Percentiles rank a stretch among this genome's conserved stretches.
Evolutionary conservation across 345 rosid genomes (phyloP).

Genomic region (Luvunga scandens): DNA sequence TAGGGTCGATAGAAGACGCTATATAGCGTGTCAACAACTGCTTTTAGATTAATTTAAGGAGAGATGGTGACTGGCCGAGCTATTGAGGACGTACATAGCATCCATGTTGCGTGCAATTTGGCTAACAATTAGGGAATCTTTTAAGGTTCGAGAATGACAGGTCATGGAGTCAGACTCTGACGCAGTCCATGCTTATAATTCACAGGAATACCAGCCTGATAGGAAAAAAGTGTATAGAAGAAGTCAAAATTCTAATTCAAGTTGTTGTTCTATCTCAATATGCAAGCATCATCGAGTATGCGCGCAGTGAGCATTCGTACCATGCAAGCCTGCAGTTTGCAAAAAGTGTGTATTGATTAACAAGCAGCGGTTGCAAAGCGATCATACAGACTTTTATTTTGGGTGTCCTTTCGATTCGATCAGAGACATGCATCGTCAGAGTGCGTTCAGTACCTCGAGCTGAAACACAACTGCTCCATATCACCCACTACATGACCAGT

Average conservation of each 20-base stretch:
- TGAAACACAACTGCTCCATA: background rate
- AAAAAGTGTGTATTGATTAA: too few species aligned
- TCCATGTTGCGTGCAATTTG: background rate
- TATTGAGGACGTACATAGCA: constrained; percentile 10
- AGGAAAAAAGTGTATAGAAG: too few species aligned
- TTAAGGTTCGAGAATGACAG: constrained; percentile 13
- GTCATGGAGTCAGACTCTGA: constrained; percentile 6
- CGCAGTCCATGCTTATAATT: background rate
- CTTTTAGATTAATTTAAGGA: background rate
- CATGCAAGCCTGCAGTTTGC: too few species aligned
- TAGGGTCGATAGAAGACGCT: background rate
- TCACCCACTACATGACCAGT: background rate
- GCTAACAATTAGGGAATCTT: background rate
- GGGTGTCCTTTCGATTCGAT: background rate
- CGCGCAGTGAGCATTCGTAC: too few species aligned
- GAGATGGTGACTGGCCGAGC: constrained; percentile 25
- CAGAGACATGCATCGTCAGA: too few species aligned
- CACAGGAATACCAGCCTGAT: background rate
- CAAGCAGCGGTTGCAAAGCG: too few species aligned
- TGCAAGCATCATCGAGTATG: too few species aligned
- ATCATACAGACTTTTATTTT: too few species aligned
- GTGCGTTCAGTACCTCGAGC: background rate
- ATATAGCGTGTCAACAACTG: background rate
- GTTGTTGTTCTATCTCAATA: too few species aligned
- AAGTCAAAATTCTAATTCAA: too few species aligned